Evolutionary conservation across 192 early-diverging fungal genomes (phyloP).

Genomic region (Backusella circina): DNA sequence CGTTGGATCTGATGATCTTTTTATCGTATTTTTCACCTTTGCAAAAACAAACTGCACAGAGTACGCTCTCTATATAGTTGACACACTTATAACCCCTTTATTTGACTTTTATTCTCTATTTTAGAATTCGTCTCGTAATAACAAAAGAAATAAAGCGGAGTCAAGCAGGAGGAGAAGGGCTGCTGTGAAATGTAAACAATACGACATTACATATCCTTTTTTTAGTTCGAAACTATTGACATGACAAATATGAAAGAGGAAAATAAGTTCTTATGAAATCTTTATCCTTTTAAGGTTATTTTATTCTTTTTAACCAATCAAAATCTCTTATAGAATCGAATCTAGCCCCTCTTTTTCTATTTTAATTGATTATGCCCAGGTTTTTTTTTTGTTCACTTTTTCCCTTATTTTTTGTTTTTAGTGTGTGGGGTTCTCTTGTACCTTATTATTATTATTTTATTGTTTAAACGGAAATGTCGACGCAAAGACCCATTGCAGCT

Average conservation of each 20-base stretch:
- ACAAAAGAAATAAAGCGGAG: neutral
- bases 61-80: no score
- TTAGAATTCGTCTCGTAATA: neutral
- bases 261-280: neutral
- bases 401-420: neutral
- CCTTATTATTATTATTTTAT: neutral
- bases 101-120: neutral
- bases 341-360: neutral
- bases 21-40: neutral
- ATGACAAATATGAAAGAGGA: neutral
- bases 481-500: constrained; percentile 1
- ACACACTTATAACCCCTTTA: no score
- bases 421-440: no score
- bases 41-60: no score
- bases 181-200: neutral
- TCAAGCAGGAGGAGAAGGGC: no score
- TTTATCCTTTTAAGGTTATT: neutral
- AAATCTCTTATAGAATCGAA: neutral
- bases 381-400: neutral
- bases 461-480: neutral
- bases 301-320: neutral
- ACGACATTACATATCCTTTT: neutral
- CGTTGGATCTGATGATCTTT: neutral
- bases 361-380: neutral
- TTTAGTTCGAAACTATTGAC: neutral